Percentiles rank a stretch among this genome's conserved stretches.
Evolutionary conservation across 352 stramenopile species (phyloP).

Genomic region (Globisporangium yorkense): DNA sequence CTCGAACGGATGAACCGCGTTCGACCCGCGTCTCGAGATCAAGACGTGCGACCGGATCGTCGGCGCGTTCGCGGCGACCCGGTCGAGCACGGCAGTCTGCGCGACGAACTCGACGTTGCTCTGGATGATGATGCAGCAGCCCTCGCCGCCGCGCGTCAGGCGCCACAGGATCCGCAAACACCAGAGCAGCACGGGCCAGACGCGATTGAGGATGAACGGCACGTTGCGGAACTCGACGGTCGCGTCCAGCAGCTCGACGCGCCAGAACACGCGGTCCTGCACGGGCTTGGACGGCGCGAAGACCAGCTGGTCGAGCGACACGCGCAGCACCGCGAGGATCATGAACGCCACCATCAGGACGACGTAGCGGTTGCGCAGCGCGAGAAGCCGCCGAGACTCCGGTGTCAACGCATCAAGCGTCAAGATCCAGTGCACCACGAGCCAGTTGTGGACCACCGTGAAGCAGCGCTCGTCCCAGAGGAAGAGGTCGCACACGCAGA

Average conservation of each 20-base stretch:
- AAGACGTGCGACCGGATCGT: neutral
- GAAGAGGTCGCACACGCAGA: constrained; percentile 21
- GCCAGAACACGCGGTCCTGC: constrained; percentile 4
- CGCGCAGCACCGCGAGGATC: neutral
- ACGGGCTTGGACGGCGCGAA: neutral
- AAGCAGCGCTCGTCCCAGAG: constrained; percentile 5
- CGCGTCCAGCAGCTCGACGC: neutral
- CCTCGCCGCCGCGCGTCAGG: constrained; percentile 3
- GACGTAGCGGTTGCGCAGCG: constrained; percentile 4
- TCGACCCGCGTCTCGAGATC: neutral
- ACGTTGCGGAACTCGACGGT: neutral
- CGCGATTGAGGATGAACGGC: constrained; percentile 7
- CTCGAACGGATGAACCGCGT: neutral
- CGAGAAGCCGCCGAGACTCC: constrained; percentile 2
- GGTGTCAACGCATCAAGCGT: constrained; percentile 22
- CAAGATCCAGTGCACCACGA: constrained; percentile 19
- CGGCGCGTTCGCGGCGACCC: neutral
- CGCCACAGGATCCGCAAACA: constrained; percentile 5
- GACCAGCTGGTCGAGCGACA: constrained; percentile 6
- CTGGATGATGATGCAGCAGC: constrained; percentile 6
- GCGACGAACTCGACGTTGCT: constrained; percentile 5
- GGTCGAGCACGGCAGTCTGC: neutral
- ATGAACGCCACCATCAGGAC: constrained; percentile 1
- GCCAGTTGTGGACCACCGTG: constrained; percentile 6
- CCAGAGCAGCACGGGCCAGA: constrained; percentile 9